Base-by-base conservation (phyloP, 768 basidiomycete species). In the Phanerochaete carnosa region DNA sequence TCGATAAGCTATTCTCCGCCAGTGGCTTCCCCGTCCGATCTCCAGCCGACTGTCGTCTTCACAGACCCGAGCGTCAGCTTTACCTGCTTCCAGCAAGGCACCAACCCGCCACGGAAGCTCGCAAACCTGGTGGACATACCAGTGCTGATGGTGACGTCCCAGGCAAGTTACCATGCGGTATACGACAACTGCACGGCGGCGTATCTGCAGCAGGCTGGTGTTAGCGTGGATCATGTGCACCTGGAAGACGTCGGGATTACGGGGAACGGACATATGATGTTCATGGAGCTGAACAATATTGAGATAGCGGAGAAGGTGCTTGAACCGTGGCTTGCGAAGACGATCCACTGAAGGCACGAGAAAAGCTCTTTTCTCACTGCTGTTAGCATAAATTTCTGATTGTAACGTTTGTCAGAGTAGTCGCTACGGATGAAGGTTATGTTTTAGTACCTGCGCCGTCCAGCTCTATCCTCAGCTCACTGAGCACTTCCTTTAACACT, bases 201-300 rank as follows among this genome's bases (percentile, higher is more conserved):
- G 30, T 84, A 74, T 65, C 67, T 84, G 58, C 62, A 55, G 25
- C 74, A 78, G 51, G 82, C 78, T 0, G 82, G 81, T 0, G 80
- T 82, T 22, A 56, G 68, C 19, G 79, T 81, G 6, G 70, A 77
- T 16, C 76, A 79, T 61, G 65, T 79, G 39, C 69, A 69, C 16
- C 66, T 84, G 19, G 69, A 67, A n/a, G 73, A 74, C 30, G 62
- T 79, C 1, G 82, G 82, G 8, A 79, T 84, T 23, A 75, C 69
- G 55, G 82, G 82, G 45, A 84, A 84, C 63, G 82, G 79, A 1
- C 82, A 84, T 69, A 77, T 84, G 77, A 77, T 84, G 71, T 82
- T 83, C 62, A 80, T 84, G 78, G 82, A 84, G 58, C 77, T 73
- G 59, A 83, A 84, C 64, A 75, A 70, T 11, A 58, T 77, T 37